Evolutionary conservation across 805 yeast genomes (phyloP), one percentile per base, ranked within the genome.

Genomic region (Nakazawaea anatomiae): DNA sequence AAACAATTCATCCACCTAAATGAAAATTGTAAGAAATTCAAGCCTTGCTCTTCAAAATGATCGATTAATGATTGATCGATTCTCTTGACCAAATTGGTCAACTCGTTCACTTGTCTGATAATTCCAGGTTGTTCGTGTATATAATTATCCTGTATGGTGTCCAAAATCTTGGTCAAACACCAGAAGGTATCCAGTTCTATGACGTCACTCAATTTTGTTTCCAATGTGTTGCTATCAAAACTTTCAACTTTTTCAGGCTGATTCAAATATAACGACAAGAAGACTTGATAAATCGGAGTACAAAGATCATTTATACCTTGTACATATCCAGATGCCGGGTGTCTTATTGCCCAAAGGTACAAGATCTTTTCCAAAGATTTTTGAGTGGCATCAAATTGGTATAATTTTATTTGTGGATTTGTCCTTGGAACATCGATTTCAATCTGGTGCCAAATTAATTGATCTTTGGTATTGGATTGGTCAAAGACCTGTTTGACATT

Each of bases 1-100:
- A 94, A 72, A 71, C 99, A 94, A 68, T 94, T 94, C 98, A 94
- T 94, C 99, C 99, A 94, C 58, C 99, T 76, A 71, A 94, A 94
- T 25, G 97, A 82, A 67, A 94, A 94, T 67, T 94, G 99, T 56
- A 94, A 82, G 61, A 94, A 94, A 66, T 94, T 96, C n/a, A 94
- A 81, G 45, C 87, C 87, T 63, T 94, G 97, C 1, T 66, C 61
- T 53, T 83, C 83, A 56, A 94, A 79, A 69, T 94, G 98, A 39
- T 73, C 73, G 39, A 83, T 82, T 35, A 94, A 72, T 29, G 79
- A 83, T 2, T 76, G 66, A 61, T 94, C 98, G 51, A 92, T 91
- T 55, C 96, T 76, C 55, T 81, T 77, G 14, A 91, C 88, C 47
- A 94, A 73, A 55, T 83, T 88, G 50, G 83, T 80, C 55, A 94